Base-by-base conservation (phyloP, 1,284 basidiomycete species). In the Gomphus sp. region DNA sequence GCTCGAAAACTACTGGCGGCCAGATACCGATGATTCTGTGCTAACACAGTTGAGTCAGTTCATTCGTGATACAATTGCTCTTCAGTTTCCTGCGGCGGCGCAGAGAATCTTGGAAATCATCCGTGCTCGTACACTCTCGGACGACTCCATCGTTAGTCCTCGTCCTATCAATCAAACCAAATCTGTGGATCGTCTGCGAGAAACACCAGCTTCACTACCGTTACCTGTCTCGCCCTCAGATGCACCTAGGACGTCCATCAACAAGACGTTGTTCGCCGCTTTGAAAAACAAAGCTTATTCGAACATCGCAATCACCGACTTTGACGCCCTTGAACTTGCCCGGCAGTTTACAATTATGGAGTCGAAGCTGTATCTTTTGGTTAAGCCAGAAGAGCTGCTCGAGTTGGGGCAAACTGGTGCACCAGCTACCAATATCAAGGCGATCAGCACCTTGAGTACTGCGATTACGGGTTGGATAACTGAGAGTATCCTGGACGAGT, bases 311-410 rank as follows among this genome's bases (percentile, higher is more conserved):
- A 76, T 98, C 9, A 88, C 87, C n/a, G 96, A 99, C 66, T 94
- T 99, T 68, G 93, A 98, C 68, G 77, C 91, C 25, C 73, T 96
- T 59, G 96, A 99, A 71, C 75, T 99, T 56, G 94, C 94, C 4
- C 80, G 96, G 52, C 96, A 99, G 73, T 71, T 99, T 65, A 97
- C 96, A n/a, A 81, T 96, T 61, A 89, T 95, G 84, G 97, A 99
- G 71, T 89, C 85, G 66, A 82, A 82, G 59, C 74, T 98, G 53
- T 99, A 96, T 71, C 85, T 85, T 64, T 80, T 82, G 58, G 93
- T 99, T 64, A 84, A 83, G 60, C 84, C 93, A 0, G 90, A 91
- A 64, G 96, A 99, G 70, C 81, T 98, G 59, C 71, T 99, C 62
- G 87, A 90, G 70, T 84, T 84, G 5, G 87, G 87, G 2, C 81